phyloP scores from a whole-genome alignment of 176 grass and related monocot species.

The Triticum dicoccoides region DNA sequence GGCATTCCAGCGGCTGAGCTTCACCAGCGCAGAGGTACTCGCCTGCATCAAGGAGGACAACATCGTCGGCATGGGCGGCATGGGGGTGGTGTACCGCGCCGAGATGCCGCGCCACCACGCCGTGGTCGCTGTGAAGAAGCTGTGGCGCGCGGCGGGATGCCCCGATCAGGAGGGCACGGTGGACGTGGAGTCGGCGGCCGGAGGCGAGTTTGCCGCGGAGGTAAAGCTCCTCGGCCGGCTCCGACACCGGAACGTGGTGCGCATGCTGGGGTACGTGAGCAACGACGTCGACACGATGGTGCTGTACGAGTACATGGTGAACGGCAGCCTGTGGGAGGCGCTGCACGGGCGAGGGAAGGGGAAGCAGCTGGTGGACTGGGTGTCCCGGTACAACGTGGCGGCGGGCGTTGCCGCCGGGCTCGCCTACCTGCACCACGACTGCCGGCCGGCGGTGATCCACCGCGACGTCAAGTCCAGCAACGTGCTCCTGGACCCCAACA shows the following conservation, averaged over 20 bases:
- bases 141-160: constrained; percentile 60
- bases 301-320: constrained; percentile 95
- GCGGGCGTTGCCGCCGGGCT: constrained; percentile 74
- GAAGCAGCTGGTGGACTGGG: constrained; percentile 76
- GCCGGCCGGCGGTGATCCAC: constrained; percentile 86
- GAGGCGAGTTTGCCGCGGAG: constrained; percentile 70
- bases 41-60: constrained; percentile 91
- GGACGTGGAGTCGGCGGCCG: constrained; percentile 26
- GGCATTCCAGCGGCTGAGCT: constrained; percentile 82
- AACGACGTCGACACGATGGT: constrained; percentile 91
- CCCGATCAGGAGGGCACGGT: constrained; percentile 35
- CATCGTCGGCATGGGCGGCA: constrained; percentile 91
- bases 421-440: constrained; percentile 95
- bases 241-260: constrained; percentile 82
- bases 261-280: constrained; percentile 89
- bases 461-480: constrained; percentile 97
- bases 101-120: constrained; percentile 79
- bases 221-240: constrained; percentile 82
- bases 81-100: constrained; percentile 84
- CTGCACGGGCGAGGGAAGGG: constrained; percentile 62
- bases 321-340: constrained; percentile 93
- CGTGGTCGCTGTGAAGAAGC: constrained; percentile 84
- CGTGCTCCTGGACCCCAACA: constrained; percentile 80
- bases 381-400: constrained; percentile 85
- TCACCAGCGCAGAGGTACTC: constrained; percentile 86